Percentiles rank a stretch among this genome's conserved stretches.
Conservation (phyloP, 345 rosid species). For the Conringia planisiliqua region DNA sequence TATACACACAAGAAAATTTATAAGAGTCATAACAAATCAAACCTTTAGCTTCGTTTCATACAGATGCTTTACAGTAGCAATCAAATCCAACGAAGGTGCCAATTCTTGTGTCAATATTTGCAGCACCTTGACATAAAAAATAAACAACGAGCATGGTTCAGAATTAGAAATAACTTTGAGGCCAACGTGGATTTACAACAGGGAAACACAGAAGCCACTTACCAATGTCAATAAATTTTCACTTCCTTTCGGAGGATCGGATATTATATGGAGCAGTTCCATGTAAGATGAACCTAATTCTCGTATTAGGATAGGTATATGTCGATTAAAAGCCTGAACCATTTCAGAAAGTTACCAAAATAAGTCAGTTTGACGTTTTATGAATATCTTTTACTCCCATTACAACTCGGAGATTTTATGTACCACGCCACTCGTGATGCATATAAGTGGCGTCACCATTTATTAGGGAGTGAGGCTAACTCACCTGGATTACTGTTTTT, state of each 20-base stretch:
- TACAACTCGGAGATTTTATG: background rate
- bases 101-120: constrained; percentile 88
- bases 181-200: constrained; percentile 10
- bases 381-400: background rate
- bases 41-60: constrained; percentile 97
- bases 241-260: constrained; percentile 97
- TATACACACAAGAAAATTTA: constrained; percentile 7
- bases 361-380: background rate
- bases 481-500: constrained; percentile 82
- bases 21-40: constrained; percentile 8
- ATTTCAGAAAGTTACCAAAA: constrained; percentile 14
- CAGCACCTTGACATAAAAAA: constrained; percentile 60
- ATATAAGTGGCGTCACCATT: background rate
- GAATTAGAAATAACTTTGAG: constrained; percentile 11
- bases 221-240: constrained; percentile 92
- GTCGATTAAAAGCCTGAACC: constrained; percentile 87
- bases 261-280: constrained; percentile 73
- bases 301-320: constrained; percentile 77
- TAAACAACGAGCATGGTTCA: constrained; percentile 27
- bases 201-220: constrained; percentile 29
- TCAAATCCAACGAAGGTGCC: constrained; percentile 68
- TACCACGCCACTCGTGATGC: constrained; percentile 2
- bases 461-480: constrained; percentile 9
- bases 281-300: constrained; percentile 77
- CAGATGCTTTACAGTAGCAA: constrained; percentile 82